Percentiles rank a stretch among this genome's conserved stretches.
Conservation (phyloP, 2,329 filamentous ascomycete genomes). For the Septoria petroselini region DNA sequence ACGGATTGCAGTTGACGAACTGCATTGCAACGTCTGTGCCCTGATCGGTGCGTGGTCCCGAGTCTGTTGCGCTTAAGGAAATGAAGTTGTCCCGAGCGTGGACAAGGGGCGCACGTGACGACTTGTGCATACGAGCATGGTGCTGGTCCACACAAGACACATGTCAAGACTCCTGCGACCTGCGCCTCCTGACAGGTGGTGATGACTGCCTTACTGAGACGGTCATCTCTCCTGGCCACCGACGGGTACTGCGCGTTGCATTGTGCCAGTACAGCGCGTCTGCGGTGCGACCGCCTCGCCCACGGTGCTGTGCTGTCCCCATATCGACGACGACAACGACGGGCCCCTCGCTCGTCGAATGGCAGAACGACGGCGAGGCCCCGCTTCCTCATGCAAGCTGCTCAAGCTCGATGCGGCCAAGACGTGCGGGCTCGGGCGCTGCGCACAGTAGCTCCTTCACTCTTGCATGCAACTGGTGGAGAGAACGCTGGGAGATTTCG, state of each 20-base stretch:
- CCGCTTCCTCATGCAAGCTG: conserved; percentile 2
- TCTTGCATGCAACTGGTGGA: conserved; percentile 5
- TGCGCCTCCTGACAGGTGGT: no score
- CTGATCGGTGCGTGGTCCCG: conserved; percentile 26
- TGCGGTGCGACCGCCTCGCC: neutral
- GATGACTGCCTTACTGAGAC: no score
- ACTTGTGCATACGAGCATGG: conserved; percentile 6
- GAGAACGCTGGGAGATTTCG: conserved; percentile 13
- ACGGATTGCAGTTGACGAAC: conserved; percentile 12
- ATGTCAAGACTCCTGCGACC: neutral
- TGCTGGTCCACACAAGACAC: conserved; percentile 14
- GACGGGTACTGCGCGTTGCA: no score
- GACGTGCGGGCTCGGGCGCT: neutral
- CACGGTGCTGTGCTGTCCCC: neutral
- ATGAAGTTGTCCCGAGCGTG: conserved; percentile 31
- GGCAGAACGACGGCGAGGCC: conserved; percentile 12
- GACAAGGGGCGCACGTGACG: conserved; percentile 23
- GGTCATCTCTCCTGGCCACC: no score
- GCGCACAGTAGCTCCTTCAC: conserved; percentile 1
- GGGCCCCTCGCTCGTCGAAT: neutral
- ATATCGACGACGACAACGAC: neutral
- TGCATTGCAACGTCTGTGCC: conserved; percentile 9
- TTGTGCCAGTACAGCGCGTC: no score
- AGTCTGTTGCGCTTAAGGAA: conserved; percentile 28
- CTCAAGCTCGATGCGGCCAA: neutral